Percentiles rank a stretch among this genome's conserved stretches.
phyloP scores from a whole-genome alignment of 805 yeast species.

The Hermanozyma aechmeae region DNA sequence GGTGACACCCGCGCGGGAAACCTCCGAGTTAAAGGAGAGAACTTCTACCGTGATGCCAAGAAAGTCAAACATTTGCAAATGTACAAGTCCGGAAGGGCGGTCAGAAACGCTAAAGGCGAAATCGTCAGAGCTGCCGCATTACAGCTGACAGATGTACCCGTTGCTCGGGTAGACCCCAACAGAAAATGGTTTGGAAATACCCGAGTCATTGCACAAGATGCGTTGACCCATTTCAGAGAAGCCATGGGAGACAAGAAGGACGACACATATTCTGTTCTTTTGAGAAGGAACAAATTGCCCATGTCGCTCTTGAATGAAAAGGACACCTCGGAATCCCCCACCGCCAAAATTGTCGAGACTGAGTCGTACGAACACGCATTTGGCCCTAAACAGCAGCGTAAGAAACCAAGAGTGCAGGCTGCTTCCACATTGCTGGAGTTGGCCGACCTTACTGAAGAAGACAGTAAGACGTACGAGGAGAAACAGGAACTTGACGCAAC shows the following conservation, averaged over 20 bases:
- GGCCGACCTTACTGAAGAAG: slow-evolving; percentile 48
- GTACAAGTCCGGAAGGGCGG: slow-evolving; percentile 89
- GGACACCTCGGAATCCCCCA: slow-evolving; percentile 67
- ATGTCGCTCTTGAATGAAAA: slow-evolving; percentile 91
- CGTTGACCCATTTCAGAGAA: slow-evolving; percentile 85
- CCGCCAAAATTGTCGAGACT: slow-evolving; percentile 75
- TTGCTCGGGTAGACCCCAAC: slow-evolving; percentile 91
- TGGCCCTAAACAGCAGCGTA: slow-evolving; percentile 93
- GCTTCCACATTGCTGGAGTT: slow-evolving; percentile 75
- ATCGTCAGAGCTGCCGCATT: slow-evolving; percentile 78
- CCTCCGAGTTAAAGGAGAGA: slow-evolving; percentile 91
- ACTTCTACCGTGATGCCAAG: slow-evolving; percentile 90
- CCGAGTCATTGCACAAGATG: slow-evolving; percentile 95
- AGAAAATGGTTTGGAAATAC: slow-evolving; percentile 98
- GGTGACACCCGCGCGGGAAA: slow-evolving; percentile 81
- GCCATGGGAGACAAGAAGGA: slow-evolving; percentile 81
- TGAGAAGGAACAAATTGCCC: slow-evolving; percentile 86
- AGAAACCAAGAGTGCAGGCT: slow-evolving; percentile 70
- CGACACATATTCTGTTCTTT: slow-evolving; percentile 76
- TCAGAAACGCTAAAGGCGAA: slow-evolving; percentile 80
- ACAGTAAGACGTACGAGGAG: slow-evolving; percentile 55
- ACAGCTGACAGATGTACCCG: slow-evolving; percentile 81
- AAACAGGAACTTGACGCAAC: slow-evolving; percentile 68
- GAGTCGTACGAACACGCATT: slow-evolving; percentile 76
- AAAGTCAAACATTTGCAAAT: slow-evolving; percentile 82